phyloP scores from a whole-genome alignment of 1,284 basidiomycete species.

The Trichosporon ovoides region DNA sequence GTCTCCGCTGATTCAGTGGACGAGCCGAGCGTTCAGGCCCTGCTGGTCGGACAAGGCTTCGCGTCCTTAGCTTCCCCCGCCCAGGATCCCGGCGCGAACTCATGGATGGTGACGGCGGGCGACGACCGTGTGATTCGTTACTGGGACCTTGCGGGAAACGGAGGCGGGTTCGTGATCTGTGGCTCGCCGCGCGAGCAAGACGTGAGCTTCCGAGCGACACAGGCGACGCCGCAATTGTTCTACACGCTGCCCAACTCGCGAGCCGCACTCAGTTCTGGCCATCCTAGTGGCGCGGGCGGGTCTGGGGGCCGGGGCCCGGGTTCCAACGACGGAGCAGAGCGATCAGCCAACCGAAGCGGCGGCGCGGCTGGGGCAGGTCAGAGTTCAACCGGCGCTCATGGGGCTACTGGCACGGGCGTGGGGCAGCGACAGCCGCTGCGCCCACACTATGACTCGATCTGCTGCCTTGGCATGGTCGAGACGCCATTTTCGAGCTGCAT shows the following conservation, averaged over 20 bases:
- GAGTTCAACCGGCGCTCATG: background rate
- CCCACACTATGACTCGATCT: slow-evolving; percentile 47
- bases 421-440: slow-evolving; percentile 39
- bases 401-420: slow-evolving; percentile 16
- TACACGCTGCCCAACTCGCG: slow-evolving; percentile 33
- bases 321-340: background rate
- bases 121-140: slow-evolving; percentile 45
- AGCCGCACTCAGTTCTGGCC: background rate
- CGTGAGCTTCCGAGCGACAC: slow-evolving; percentile 33
- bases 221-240: slow-evolving; percentile 17
- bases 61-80: slow-evolving; percentile 28
- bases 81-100: slow-evolving; percentile 7
- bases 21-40: slow-evolving; percentile 21
- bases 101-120: slow-evolving; percentile 42
- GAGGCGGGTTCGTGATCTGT: slow-evolving; percentile 43
- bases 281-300: background rate
- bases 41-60: slow-evolving; percentile 34
- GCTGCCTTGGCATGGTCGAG: slow-evolving; percentile 40
- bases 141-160: slow-evolving; percentile 37
- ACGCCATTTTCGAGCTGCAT: slow-evolving; percentile 46
- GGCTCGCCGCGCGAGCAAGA: slow-evolving; percentile 45
- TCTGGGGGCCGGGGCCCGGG: background rate
- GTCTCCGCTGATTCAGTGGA: slow-evolving; percentile 13
- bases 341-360: background rate
- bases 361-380: background rate